phyloP scores from a whole-genome alignment of 148 eudicot genomes.

The Rhododendron vialii region DNA sequence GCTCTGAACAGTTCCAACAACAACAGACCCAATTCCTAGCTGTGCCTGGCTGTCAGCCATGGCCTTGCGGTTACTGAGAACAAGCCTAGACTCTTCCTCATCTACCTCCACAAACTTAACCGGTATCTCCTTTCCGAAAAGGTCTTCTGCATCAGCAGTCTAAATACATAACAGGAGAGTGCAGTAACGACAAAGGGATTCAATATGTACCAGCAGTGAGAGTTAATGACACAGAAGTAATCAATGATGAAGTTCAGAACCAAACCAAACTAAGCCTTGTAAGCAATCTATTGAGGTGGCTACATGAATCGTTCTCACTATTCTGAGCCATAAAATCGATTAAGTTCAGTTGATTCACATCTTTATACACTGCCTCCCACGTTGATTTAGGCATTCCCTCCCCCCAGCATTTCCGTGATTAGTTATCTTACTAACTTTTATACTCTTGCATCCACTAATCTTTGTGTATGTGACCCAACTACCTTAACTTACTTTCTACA shows the following conservation, averaged over 20 bases:
- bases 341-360: not conserved
- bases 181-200: not conserved
- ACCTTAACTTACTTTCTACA: not conserved
- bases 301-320: not conserved
- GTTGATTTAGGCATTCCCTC: not conserved
- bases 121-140: conserved; percentile 75
- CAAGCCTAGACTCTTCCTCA: conserved; percentile 79
- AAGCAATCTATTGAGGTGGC: not conserved
- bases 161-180: conserved; percentile 20
- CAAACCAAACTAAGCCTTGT: not conserved
- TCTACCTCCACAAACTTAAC: conserved; percentile 94
- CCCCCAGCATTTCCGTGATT: not conserved
- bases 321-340: not conserved
- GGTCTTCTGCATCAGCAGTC: conserved; percentile 79
- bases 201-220: not conserved
- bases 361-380: not conserved
- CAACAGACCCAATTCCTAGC: conserved; percentile 94
- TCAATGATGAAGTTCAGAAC: not conserved
- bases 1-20: conserved; percentile 84
- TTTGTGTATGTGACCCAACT: not conserved
- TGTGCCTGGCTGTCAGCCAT: conserved; percentile 96
- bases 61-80: conserved; percentile 92
- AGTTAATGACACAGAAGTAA: not conserved
- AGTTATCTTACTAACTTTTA: not conserved
- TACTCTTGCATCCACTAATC: not conserved